Base-by-base conservation (phyloP, 768 basidiomycete species). In the Obba rivulosa region DNA sequence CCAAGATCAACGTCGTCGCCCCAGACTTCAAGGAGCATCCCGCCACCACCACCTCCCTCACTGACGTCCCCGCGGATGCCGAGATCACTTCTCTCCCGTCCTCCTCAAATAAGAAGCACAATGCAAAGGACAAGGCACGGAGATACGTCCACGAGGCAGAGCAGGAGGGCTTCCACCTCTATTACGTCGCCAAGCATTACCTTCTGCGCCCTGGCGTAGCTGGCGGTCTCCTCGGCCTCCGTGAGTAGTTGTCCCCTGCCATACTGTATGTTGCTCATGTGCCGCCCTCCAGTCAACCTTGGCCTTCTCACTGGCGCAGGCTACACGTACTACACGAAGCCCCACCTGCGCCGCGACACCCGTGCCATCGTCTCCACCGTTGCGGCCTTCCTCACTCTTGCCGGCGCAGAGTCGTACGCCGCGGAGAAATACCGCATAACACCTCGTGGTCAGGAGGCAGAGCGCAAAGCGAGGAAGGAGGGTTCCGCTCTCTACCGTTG, bases 191-290 rank as follows among this genome's bases (percentile, higher is more conserved):
- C 3, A 81, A 79, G 54, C 65, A 75, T 23, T 72, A 76, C 55
- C 57, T 88, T 21, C 66, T 88, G 50, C 74, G 78, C 23, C 86
- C 87, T 13, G 79, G 79, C 21, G 78, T 85, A 43, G 81, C 82
- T 9, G 84, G 88, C 22, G 87, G 88, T 37, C 67, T 88, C 23
- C 56, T 89, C 51, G 86, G 86, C 37, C 61, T 89, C 39, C 73
- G 87, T 86, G 54, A 16, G 77, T 69, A 8, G 24, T 22, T 24
- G 38, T 13, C 42, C 14, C 44, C 10, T 47, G 45, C 31, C n/a
- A 14, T 25, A 21, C 17, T 22, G 18, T 24, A 11, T 31, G 20
- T 13, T 11, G 14, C 37, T 44, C 17, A 46, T 37, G 28, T 28
- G 25, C 5, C 17, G 8, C 1, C n/a, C 36, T 43, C 0, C 48